Base-by-base conservation (phyloP, 176 grass and related monocot genomes). In the Eleusine coracana region DNA sequence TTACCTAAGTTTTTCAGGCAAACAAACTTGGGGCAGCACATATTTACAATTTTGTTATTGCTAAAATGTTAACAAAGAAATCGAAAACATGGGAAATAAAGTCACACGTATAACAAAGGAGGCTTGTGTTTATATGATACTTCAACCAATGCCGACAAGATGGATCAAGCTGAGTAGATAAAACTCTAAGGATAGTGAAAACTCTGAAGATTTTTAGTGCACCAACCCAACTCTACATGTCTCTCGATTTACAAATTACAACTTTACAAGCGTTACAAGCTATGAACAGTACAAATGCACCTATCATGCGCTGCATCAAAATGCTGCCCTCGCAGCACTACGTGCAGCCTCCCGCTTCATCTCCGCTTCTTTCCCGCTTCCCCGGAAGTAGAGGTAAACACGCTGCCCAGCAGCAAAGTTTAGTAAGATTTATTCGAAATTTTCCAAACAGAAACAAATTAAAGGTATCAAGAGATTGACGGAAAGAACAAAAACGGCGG, bases 341-440 rank as follows among this genome's bases (percentile, higher is more conserved):
- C 88, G 78, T 78, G 77, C 82, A 11, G 79, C 86, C 18, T 93
- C 88, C 2, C 55, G 82, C 88, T 73, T 93, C 86, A 93, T 73
- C 52, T 90, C 69, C 13, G 85, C 82, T 66, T 87, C 82, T 77
- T 93, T 93, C 48, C 91, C 91, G 5, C 88, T 93, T 13, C 91
- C 91, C 41, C 91, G 82, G 70, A 93, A 93, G 41, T 93, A 93
- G 14, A 62, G 66, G 68, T 88, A 93, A 17, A 90, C 88, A 80
- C 83, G 82, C 91, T 93, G 91, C 70, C 76, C 9, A 10, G 56
- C 9, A 36, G 28, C 2, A 29, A 49, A 55, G 17, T 16, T 54
- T 83, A 28, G 5, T 14, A 1, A 60, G 21, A 54, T 40, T 40
- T 66, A 0, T 75, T 83, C 8, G 2, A 39, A 42, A 44, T 64